Evolutionary conservation across 2,329 filamentous ascomycete species (phyloP).

Genomic region (Talaromyces sp.): DNA sequence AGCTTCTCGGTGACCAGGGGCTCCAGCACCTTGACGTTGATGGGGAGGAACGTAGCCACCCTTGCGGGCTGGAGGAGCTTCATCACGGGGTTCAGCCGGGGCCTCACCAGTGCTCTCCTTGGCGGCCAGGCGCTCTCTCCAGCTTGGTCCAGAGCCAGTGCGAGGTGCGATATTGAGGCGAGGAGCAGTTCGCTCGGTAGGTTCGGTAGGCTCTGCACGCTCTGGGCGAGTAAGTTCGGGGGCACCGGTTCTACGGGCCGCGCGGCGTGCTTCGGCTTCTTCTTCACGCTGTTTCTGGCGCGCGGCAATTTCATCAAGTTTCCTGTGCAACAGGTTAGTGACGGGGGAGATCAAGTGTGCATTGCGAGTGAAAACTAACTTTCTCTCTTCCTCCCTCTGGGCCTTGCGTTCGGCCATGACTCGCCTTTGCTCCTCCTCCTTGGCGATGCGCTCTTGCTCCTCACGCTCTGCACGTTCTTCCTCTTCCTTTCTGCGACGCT

Average conservation of each 20-base stretch:
- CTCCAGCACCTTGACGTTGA: conserved; percentile 28
- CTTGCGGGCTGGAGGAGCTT: conserved; percentile 24
- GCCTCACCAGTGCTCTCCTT: conserved; percentile 37
- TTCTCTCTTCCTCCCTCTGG: conserved; percentile 54
- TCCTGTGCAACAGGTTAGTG: conserved; percentile 42
- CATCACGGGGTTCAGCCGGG: conserved; percentile 18
- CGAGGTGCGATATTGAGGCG: conserved; percentile 50
- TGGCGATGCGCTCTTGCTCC: conserved; percentile 75
- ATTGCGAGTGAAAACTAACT: conserved; percentile 37
- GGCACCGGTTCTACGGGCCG: conserved; percentile 55
- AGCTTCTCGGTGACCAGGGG: conserved; percentile 22
- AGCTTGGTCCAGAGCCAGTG: conserved; percentile 42
- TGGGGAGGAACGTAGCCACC: conserved; percentile 38
- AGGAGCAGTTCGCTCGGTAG: conserved; percentile 44
- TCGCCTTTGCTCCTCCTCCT: conserved; percentile 73
- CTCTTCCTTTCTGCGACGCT: conserved; percentile 71
- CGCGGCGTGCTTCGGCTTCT: conserved; percentile 73
- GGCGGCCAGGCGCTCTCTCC: conserved; percentile 57
- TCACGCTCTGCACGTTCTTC: conserved; percentile 76
- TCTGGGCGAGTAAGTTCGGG: conserved; percentile 22
- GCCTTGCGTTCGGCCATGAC: conserved; percentile 67
- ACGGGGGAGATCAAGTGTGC: background rate
- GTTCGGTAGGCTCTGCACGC: background rate
- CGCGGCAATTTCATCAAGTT: conserved; percentile 57
- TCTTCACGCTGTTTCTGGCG: conserved; percentile 78